A percentile compares a stretch with the other conserved stretches of the same genome.
These are phyloP conservation scores for Litchi chinensis DNA, from an alignment of 345 rosid species.

Conservation along the genomic window DNA sequence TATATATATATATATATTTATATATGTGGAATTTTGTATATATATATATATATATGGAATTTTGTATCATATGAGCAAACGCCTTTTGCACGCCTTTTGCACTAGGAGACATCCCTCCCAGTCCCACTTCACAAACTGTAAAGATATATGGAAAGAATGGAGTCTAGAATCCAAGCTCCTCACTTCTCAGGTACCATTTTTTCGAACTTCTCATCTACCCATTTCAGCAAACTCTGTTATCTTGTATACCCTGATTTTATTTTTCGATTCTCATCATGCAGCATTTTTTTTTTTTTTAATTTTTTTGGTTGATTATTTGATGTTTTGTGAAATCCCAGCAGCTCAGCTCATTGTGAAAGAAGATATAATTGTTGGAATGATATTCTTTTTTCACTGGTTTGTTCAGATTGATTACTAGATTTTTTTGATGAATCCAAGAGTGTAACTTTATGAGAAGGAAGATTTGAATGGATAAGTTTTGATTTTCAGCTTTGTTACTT, in stretches of 20 bases:
- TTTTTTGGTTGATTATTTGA: background rate
- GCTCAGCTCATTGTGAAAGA: background rate
- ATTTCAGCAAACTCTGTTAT: constrained; percentile 16
- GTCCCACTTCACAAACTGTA: constrained; percentile 17
- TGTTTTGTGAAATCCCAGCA: background rate
- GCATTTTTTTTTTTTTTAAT: background rate
- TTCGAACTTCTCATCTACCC: constrained; percentile 26
- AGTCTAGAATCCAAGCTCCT: background rate
- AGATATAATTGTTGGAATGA: constrained; percentile 9
- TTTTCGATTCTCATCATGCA: constrained; percentile 1
- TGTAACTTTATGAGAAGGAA: background rate
- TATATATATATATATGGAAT: too few species aligned
- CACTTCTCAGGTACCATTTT: constrained; percentile 29
- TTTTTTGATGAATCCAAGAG: constrained; percentile 8
- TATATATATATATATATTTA: too few species aligned
- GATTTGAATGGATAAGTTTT: background rate
- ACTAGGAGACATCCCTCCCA: background rate
- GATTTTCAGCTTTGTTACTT: background rate
- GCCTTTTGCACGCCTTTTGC: background rate
- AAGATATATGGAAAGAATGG: constrained; percentile 8
- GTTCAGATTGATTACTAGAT: constrained; percentile 23
- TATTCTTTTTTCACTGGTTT: background rate
- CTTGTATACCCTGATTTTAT: constrained; percentile 28
- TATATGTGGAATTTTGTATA: too few species aligned
- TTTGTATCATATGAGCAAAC: background rate